Conservation (phyloP, 1,284 basidiomycete species). For the Phlebopus sp. region DNA sequence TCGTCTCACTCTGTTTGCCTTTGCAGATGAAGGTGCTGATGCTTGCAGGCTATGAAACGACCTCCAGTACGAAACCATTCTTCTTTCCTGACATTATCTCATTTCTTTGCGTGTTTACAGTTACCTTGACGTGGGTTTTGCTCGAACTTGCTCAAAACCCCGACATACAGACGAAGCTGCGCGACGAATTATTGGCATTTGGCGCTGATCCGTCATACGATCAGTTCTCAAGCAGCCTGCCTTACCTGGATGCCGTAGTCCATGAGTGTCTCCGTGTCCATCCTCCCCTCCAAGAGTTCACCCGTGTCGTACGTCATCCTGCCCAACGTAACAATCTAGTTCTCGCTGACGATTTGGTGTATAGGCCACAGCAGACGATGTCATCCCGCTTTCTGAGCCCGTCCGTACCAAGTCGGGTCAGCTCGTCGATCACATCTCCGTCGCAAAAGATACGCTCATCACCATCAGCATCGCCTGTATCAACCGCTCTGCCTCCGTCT, state of each 20-base stretch:
- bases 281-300: slow-evolving; percentile 31
- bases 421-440: slow-evolving; percentile 35
- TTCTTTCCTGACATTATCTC: not conserved
- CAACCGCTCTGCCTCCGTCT: slow-evolving; percentile 47
- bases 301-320: slow-evolving; percentile 34
- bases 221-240: slow-evolving; percentile 15
- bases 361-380: slow-evolving; percentile 47
- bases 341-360: not conserved
- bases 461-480: slow-evolving; percentile 41
- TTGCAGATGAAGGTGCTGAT: slow-evolving; percentile 37
- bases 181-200: slow-evolving; percentile 16
- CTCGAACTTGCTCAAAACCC: slow-evolving; percentile 24
- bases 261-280: slow-evolving; percentile 22
- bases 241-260: slow-evolving; percentile 20
- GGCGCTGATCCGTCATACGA: slow-evolving; percentile 16
- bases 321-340: not conserved
- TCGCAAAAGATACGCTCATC: slow-evolving; percentile 45
- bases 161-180: slow-evolving; percentile 18
- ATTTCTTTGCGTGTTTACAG: slow-evolving; percentile 8
- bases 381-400: slow-evolving; percentile 47
- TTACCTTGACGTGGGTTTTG: slow-evolving; percentile 30
- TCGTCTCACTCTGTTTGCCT: not conserved
- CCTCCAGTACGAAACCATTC: slow-evolving; percentile 30
- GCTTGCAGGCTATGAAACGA: slow-evolving; percentile 42
- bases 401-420: slow-evolving; percentile 36